Conservation (phyloP, 805 yeast species). For the Saturnispora gosingensis region DNA sequence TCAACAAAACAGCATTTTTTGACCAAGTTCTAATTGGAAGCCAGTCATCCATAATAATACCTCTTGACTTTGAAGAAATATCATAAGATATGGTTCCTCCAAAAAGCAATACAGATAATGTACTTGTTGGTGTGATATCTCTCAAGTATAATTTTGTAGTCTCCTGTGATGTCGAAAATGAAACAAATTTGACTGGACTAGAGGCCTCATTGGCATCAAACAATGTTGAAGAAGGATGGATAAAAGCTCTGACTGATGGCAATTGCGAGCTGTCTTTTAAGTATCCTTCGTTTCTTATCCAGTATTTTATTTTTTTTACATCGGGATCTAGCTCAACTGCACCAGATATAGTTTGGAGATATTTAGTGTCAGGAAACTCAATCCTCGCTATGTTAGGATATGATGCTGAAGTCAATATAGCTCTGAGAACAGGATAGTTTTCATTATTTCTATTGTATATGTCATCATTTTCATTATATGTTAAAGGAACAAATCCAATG, state of each 20-base stretch:
- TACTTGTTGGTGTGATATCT: constrained; percentile 72
- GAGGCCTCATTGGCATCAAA: constrained; percentile 33
- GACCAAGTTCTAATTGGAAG: constrained; percentile 88
- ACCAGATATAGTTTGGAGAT: constrained; percentile 59
- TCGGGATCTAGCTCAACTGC: constrained; percentile 83
- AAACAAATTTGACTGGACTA: constrained; percentile 38
- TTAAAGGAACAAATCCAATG: constrained; percentile 62
- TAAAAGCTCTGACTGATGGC: constrained; percentile 64
- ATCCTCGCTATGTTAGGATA: constrained; percentile 80
- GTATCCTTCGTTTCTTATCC: constrained; percentile 58
- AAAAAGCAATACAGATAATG: constrained; percentile 65
- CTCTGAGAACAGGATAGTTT: constrained; percentile 45
- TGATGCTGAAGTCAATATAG: constrained; percentile 70
- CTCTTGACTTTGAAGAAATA: constrained; percentile 54
- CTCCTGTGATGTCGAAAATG: constrained; percentile 46
- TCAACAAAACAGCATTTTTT: constrained; percentile 79
- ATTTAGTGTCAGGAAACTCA: constrained; percentile 76
- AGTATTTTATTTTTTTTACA: constrained; percentile 58
- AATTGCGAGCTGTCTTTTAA: constrained; percentile 24
- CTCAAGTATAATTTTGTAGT: constrained; percentile 63
- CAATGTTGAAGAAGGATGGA: constrained; percentile 79
- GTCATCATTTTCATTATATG: constrained; percentile 25
- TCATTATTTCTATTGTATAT: constrained; percentile 41
- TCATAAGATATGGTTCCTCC: constrained; percentile 69
- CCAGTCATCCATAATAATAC: constrained; percentile 84